Evolutionary conservation across 2,329 filamentous ascomycete genomes (phyloP), one percentile per base, ranked within the genome.

Genomic region (Arthrinium puccinioides): DNA sequence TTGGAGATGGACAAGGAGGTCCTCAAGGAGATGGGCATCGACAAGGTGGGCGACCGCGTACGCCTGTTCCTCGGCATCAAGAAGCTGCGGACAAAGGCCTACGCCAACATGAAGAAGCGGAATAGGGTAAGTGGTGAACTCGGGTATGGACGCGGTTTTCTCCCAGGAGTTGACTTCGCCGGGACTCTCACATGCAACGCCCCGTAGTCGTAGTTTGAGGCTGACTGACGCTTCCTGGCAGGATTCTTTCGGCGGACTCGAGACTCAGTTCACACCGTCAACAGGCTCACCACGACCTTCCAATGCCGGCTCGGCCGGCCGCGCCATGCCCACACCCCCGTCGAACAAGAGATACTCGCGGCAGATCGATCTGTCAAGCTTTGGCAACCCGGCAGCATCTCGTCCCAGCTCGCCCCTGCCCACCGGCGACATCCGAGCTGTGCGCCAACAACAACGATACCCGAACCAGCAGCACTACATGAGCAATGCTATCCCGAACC

Each of bases 1-100:
- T 74, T 98, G 50, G 92, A 98, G 64, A 90, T 96, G 72, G 92
- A 98, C 62, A 94, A 95, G 69, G 83, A 88, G 39, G 87, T 94
- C 27, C 72, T 98, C 45, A 94, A 95, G 62, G 92, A 98, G 61
- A 94, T 98, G 79, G 92, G 92, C 29, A 90, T 98, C 50, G 94
- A 95, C 50, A 98, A 97, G 63, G 86, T 98, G 47, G 92, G 92
- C 46, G 92, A 98, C 61, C 82, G 92, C 37, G 90, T 98, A 24
- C 85, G 90, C 45, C 82, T 98, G 43, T 89, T 87, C 53, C 73
- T 89, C 44, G 82, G 82, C 47, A 88, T 90, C 56, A 90, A 90
- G 66, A 85, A 87, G 59, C 69, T 92, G 39, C 72, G 86, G 46
- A 87, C 82, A 39, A 86, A 80, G 59, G 77, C 83, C 5, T 83